phyloP scores from a whole-genome alignment of 371 early-diverging fungal genomes.

The Circinella umbellata region DNA sequence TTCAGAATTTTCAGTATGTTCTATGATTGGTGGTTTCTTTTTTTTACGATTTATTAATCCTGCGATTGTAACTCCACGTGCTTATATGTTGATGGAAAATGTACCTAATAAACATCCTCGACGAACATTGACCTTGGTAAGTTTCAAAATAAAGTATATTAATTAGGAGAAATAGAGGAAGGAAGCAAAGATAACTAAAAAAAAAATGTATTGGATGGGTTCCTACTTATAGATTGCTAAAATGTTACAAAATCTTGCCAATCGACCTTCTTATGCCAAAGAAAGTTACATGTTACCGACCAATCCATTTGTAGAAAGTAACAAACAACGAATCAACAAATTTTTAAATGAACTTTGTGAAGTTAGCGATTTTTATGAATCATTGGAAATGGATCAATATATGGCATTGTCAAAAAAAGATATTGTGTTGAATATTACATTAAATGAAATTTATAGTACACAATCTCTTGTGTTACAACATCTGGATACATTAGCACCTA shows the following conservation, averaged over 20 bases:
- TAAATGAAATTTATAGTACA: conserved; percentile 94
- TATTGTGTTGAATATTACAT: conserved; percentile 82
- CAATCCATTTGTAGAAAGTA: conserved; percentile 87
- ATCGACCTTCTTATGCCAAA: conserved; percentile 92
- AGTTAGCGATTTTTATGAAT: conserved; percentile 94
- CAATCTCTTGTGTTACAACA: conserved; percentile 86
- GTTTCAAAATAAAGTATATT: background rate
- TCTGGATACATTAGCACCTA: conserved; percentile 77
- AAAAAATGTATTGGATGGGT: background rate
- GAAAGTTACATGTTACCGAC: conserved; percentile 92
- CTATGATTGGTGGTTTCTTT: conserved; percentile 96
- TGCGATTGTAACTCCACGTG: conserved; percentile 94
- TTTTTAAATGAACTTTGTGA: conserved; percentile 93
- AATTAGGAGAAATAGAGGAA: background rate
- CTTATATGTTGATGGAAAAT: conserved; percentile 91
- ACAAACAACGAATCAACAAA: conserved; percentile 84
- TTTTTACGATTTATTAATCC: conserved; percentile 97
- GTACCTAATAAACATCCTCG: conserved; percentile 82
- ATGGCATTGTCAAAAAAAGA: conserved; percentile 94
- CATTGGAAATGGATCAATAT: conserved; percentile 96
- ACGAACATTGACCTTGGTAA: conserved; percentile 87
- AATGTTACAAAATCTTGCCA: conserved; percentile 92
- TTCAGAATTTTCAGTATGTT: conserved; percentile 86
- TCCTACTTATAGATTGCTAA: conserved; percentile 71
- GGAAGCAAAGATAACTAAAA: background rate